Percentiles rank a stretch among this genome's conserved stretches.
phyloP scores from a whole-genome alignment of 306 rosid species.

The Gillenia trifoliata region DNA sequence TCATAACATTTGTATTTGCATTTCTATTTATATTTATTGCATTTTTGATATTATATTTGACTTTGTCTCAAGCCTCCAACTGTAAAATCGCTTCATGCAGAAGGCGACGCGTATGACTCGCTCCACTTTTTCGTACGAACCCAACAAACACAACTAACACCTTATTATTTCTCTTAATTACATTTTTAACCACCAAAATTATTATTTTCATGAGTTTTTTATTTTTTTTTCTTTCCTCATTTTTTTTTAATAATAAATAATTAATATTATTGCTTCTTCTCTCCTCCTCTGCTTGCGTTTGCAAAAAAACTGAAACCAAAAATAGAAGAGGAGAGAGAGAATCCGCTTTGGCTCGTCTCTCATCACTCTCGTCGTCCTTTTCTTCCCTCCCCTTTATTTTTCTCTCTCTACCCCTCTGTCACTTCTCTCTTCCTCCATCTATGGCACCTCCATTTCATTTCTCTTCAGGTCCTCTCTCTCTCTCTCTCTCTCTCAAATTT shows the following conservation, averaged over 20 bases:
- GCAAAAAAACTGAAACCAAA: constrained; percentile 32
- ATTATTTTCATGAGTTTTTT: background rate
- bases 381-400: constrained; percentile 19
- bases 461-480: constrained; percentile 37
- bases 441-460: constrained; percentile 30
- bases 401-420: constrained; percentile 11
- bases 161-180: background rate
- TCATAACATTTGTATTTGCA: background rate
- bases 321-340: constrained; percentile 18
- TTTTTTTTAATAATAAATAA: too few species aligned
- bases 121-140: background rate
- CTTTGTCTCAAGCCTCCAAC: background rate
- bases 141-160: background rate
- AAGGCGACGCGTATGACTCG: background rate
- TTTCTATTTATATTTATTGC: background rate
- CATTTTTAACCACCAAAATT: background rate
- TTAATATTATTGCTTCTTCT: background rate
- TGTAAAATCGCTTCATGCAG: background rate
- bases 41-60: background rate
- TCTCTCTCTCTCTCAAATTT: constrained; percentile 14
- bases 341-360: constrained; percentile 15
- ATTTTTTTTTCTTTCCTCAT: background rate
- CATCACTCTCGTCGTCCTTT: constrained; percentile 37
- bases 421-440: constrained; percentile 4
- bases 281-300: constrained; percentile 13